Evolutionary conservation across 768 basidiomycete species (phyloP).

Genomic region (Boletus pseudopeckii): DNA sequence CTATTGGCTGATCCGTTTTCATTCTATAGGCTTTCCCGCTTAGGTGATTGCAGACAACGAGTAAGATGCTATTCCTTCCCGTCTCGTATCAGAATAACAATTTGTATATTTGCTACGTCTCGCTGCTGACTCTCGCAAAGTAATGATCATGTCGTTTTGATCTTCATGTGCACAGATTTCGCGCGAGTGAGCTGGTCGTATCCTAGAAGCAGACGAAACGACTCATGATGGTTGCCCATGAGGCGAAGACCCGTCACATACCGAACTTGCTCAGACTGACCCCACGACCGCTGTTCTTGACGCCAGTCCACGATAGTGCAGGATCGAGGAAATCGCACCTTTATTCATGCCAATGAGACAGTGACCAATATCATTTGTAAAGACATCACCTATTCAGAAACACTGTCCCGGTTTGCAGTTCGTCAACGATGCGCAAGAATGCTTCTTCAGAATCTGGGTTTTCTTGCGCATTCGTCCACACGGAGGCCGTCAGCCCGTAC

Average conservation of each 20-base stretch:
- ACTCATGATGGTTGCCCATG: background rate
- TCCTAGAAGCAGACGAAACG: constrained; percentile 41
- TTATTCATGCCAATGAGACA: background rate
- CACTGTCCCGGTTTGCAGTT: constrained; percentile 87
- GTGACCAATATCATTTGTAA: background rate
- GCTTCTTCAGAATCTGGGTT: constrained; percentile 60
- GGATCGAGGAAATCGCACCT: constrained; percentile 92
- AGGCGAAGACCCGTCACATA: constrained; percentile 33
- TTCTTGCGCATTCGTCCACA: constrained; percentile 80
- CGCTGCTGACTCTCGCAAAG: too few relatives aligned
- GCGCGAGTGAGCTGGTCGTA: constrained; percentile 83
- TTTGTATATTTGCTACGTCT: background rate
- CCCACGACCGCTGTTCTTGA: constrained; percentile 90
- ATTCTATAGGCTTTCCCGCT: background rate
- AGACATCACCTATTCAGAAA: constrained; percentile 76
- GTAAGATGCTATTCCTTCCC: background rate
- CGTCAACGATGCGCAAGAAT: constrained; percentile 60
- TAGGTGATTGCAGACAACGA: background rate
- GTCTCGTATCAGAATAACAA: background rate
- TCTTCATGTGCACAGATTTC: constrained; percentile 82
- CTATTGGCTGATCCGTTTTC: constrained; percentile 1
- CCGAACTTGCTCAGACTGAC: constrained; percentile 89
- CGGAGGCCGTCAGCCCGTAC: constrained; percentile 90
- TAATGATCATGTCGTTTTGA: constrained; percentile 43
- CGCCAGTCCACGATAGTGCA: constrained; percentile 90